Conservation (phyloP, 106 monocot genomes). For the Dioscorea zingiberensis region DNA sequence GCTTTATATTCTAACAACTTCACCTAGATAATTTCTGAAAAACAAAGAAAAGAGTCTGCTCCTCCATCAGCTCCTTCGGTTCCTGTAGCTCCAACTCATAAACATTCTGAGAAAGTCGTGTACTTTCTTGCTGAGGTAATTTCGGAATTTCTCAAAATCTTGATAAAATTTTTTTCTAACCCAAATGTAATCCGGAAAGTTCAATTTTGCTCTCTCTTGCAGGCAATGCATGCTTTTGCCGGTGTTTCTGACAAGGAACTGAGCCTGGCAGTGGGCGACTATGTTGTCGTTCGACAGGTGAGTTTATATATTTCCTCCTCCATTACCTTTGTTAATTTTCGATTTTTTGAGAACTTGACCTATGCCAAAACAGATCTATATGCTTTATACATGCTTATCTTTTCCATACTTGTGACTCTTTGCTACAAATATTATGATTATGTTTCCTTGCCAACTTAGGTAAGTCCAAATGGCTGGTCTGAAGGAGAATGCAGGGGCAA, state of each 20-base stretch:
- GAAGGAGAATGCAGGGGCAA: conserved; percentile 74
- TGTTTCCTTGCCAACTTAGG: conserved; percentile 12
- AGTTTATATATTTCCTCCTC: not conserved
- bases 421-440: no score
- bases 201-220: conserved; percentile 8
- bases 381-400: no score
- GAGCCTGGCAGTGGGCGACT: conserved; percentile 78
- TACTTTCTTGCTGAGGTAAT: conserved; percentile 96
- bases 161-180: no score
- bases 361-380: no score
- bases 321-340: not conserved
- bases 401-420: no score
- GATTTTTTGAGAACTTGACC: no score
- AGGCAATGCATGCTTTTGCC: conserved; percentile 74
- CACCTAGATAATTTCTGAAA: conserved; percentile 70
- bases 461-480: conserved; percentile 48
- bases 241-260: conserved; percentile 75
- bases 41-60: conserved; percentile 80
- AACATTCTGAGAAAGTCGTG: conserved; percentile 55
- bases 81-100: conserved; percentile 45
- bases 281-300: conserved; percentile 85
- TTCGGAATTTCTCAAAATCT: not conserved
- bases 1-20: conserved; percentile 1
- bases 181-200: no score
- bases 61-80: conserved; percentile 40